These are phyloP conservation scores for Xanthoconium purpureum DNA, from an alignment of 768 basidiomycete species.

Conservation along the genomic window DNA sequence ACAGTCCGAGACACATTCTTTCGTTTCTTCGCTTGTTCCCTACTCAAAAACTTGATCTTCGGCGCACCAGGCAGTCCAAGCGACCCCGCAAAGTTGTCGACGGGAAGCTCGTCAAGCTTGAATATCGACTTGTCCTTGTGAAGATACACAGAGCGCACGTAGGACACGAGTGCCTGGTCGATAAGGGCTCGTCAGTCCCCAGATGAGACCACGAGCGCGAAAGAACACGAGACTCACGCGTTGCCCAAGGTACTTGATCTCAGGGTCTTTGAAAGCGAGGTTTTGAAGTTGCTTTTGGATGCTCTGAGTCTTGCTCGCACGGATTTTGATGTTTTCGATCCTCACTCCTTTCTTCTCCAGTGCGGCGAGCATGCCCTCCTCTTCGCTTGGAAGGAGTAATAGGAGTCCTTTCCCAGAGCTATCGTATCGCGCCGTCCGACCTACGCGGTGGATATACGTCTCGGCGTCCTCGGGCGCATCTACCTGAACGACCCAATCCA, in stretches of 20 bases:
- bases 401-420: constrained; percentile 83
- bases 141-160: constrained; percentile 86
- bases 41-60: constrained; percentile 83
- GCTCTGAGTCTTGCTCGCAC: constrained; percentile 78
- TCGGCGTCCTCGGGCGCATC: constrained; percentile 97
- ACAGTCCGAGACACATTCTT: constrained; percentile 67
- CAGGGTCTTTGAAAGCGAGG: constrained; percentile 90
- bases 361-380: constrained; percentile 80
- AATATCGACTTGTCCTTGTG: constrained; percentile 95
- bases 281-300: constrained; percentile 89
- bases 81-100: constrained; percentile 81
- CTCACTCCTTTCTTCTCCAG: constrained; percentile 70
- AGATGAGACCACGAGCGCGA: accelerated
- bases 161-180: constrained; percentile 87
- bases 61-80: constrained; percentile 93
- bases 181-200: constrained; percentile 1
- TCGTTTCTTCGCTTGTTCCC: constrained; percentile 64
- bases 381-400: constrained; percentile 85
- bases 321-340: constrained; percentile 81
- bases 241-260: constrained; percentile 96
- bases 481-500: constrained; percentile 95
- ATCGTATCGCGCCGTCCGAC: constrained; percentile 91
- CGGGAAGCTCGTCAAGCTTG: constrained; percentile 77
- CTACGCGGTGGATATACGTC: constrained; percentile 96
- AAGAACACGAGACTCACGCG: constrained; percentile 50